These are phyloP conservation scores for Leccinum disarticulatum DNA, from an alignment of 768 basidiomycete genomes.

Conservation along the genomic window DNA sequence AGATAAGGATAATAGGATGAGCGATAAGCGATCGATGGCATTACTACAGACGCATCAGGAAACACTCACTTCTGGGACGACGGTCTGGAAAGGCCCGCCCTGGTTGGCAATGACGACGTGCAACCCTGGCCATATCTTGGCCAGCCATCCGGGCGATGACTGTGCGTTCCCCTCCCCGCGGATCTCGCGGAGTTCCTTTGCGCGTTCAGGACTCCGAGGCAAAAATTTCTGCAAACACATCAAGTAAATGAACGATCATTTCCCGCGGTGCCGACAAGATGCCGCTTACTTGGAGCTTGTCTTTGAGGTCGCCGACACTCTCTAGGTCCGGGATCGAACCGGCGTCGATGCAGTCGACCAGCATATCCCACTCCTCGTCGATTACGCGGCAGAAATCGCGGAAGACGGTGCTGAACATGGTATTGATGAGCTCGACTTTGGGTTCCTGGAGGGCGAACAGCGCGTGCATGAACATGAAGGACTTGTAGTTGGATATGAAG, in stretches of 20 bases:
- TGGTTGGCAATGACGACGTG: constrained; percentile 19
- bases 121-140: constrained; percentile 22
- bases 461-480: constrained; percentile 24
- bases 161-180: neutral
- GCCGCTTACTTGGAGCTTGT: constrained; percentile 6
- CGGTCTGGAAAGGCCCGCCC: constrained; percentile 23
- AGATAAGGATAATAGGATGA: too few species aligned
- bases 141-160: constrained; percentile 18
- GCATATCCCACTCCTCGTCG: constrained; percentile 21
- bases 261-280: neutral
- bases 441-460: constrained; percentile 8
- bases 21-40: neutral
- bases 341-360: constrained; percentile 18
- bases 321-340: constrained; percentile 18
- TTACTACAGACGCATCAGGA: neutral
- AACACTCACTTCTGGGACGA: neutral
- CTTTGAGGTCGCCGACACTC: constrained; percentile 16
- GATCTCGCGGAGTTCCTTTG: constrained; percentile 15
- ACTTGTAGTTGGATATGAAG: constrained; percentile 20
- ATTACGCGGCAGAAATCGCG: constrained; percentile 23
- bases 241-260: neutral
- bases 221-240: constrained; percentile 15
- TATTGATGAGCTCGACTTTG: constrained; percentile 20
- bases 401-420: constrained; percentile 23
- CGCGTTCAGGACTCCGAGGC: constrained; percentile 16